phyloP scores from a whole-genome alignment of 257 asterid genomes.

The Fraxinus quadrangulata region DNA sequence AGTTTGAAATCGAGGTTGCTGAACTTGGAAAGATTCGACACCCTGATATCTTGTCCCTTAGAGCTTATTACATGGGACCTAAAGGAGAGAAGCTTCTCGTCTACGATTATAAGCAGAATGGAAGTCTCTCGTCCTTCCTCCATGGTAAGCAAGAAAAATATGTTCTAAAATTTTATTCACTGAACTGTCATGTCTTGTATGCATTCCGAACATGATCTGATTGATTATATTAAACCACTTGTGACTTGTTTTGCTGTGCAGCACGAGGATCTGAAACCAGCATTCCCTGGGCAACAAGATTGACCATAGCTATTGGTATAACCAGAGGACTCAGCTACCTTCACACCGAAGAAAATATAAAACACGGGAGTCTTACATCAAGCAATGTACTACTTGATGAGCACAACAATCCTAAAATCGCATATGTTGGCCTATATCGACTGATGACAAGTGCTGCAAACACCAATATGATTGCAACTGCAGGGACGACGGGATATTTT shows the following conservation, averaged over 20 bases:
- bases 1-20: slow-evolving; percentile 74
- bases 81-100: slow-evolving; percentile 99
- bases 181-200: neutral
- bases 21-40: slow-evolving; percentile 78
- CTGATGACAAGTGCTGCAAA: slow-evolving; percentile 51
- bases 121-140: slow-evolving; percentile 91
- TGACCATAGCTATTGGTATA: slow-evolving; percentile 65
- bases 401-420: slow-evolving; percentile 59
- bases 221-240: neutral
- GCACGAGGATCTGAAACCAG: slow-evolving; percentile 50
- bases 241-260: slow-evolving; percentile 21
- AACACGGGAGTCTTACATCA: slow-evolving; percentile 66
- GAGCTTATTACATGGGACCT: slow-evolving; percentile 93
- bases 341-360: slow-evolving; percentile 56
- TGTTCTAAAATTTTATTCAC: neutral
- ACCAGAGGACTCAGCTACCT: slow-evolving; percentile 68
- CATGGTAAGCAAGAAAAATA: slow-evolving; percentile 55
- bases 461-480: slow-evolving; percentile 46
- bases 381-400: slow-evolving; percentile 75
- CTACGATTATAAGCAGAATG: slow-evolving; percentile 75
- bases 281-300: slow-evolving; percentile 75
- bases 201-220: neutral
- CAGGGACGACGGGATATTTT: slow-evolving; percentile 61
- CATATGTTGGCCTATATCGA: slow-evolving; percentile 49
- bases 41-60: slow-evolving; percentile 65